Evolutionary conservation across 345 rosid genomes (phyloP).

Genomic region (Camelina sativa): DNA sequence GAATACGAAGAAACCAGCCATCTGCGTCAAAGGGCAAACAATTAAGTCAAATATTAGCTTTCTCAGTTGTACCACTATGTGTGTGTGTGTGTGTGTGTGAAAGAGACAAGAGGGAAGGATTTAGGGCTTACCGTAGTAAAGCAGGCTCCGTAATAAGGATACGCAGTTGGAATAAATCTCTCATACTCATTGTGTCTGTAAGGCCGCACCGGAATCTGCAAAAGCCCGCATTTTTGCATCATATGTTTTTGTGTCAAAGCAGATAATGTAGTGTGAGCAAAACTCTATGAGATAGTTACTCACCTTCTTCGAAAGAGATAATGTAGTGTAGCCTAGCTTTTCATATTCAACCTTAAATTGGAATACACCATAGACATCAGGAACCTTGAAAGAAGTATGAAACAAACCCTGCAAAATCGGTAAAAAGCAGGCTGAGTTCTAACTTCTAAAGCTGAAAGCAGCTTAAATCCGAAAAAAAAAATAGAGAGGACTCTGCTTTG

Average conservation of each 20-base stretch:
- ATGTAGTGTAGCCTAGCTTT: conserved; percentile 67
- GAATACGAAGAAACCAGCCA: conserved; percentile 79
- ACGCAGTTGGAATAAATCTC: conserved; percentile 68
- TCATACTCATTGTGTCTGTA: conserved; percentile 74
- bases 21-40: conserved; percentile 47
- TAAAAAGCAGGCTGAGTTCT: conserved; percentile 24
- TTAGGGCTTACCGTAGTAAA: conserved; percentile 60
- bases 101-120: too few species aligned
- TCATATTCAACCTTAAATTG: conserved; percentile 78
- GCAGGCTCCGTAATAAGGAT: conserved; percentile 75
- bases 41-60: neutral
- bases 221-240: conserved; percentile 3
- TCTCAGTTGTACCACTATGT: neutral
- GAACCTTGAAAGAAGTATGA: conserved; percentile 68
- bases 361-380: conserved; percentile 80
- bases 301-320: conserved; percentile 75
- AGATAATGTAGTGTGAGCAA: neutral
- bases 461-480: neutral
- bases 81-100: neutral
- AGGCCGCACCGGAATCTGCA: conserved; percentile 75
- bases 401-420: conserved; percentile 60
- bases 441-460: conserved; percentile 2
- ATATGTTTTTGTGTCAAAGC: neutral
- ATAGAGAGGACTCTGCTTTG: neutral
- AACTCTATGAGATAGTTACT: conserved; percentile 23